Evolutionary conservation across 2,329 filamentous ascomycete species (phyloP).

Genomic region (Orbilia javanica): DNA sequence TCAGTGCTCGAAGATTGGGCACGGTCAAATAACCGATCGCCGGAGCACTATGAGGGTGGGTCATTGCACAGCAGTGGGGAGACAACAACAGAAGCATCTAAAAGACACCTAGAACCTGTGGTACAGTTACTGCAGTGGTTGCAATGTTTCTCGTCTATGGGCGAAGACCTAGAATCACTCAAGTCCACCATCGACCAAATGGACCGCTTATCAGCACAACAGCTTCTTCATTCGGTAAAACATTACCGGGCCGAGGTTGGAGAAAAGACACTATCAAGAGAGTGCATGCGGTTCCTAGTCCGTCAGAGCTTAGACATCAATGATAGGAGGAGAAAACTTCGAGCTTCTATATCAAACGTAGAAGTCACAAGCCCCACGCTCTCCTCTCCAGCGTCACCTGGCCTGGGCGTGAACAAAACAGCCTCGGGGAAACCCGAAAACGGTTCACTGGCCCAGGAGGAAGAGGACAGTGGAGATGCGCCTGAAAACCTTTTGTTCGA

Average conservation of each 20-base stretch:
- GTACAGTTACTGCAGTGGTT: slow-evolving; percentile 97
- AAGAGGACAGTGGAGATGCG: slow-evolving; percentile 76
- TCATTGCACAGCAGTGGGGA: slow-evolving; percentile 88
- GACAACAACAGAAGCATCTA: slow-evolving; percentile 83
- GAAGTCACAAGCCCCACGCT: slow-evolving; percentile 66
- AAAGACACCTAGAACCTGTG: slow-evolving; percentile 86
- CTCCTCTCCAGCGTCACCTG: slow-evolving; percentile 54
- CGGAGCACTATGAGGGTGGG: slow-evolving; percentile 94
- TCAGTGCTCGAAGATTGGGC: slow-evolving; percentile 97
- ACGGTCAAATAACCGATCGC: slow-evolving; percentile 88
- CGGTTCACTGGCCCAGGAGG: slow-evolving; percentile 64
- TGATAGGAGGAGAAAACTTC: slow-evolving; percentile 70
- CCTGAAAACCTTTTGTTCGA: slow-evolving; percentile 84
- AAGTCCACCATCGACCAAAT: slow-evolving; percentile 90
- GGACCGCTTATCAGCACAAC: slow-evolving; percentile 83
- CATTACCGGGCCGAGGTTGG: slow-evolving; percentile 96
- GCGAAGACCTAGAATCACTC: slow-evolving; percentile 88
- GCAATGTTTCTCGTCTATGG: slow-evolving; percentile 95
- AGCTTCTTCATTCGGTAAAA: slow-evolving; percentile 90
- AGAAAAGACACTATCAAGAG: slow-evolving; percentile 90
- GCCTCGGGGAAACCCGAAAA: slow-evolving; percentile 56
- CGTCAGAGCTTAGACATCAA: slow-evolving; percentile 69
- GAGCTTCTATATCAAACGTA: slow-evolving; percentile 65
- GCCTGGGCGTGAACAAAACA: slow-evolving; percentile 61
- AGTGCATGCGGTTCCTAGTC: slow-evolving; percentile 85